Base-by-base conservation (phyloP, 2,329 filamentous ascomycete species). In the Fusarium miscanthi region DNA sequence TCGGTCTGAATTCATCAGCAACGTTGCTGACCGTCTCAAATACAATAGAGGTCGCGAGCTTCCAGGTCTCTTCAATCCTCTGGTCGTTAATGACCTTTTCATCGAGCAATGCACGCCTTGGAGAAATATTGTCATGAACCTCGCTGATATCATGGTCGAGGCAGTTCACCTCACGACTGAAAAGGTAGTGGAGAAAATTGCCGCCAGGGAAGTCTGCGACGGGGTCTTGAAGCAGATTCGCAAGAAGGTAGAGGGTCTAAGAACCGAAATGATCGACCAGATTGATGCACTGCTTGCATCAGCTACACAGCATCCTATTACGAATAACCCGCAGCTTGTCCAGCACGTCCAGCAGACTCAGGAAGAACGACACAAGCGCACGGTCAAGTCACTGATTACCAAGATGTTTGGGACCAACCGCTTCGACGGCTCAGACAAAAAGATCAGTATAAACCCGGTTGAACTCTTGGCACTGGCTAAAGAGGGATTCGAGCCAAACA, bases 51-150 rank as follows among this genome's bases (percentile, higher is more conserved):
- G 78, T 4, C 80, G 85, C 9, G 91, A 93, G 74, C 79, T 93
- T 0, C 87, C 88, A 0, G 89, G 90, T 0, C 88, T 83, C 0
- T 91, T 89, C 78, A 90, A 90, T 66, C 86, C 90, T 0, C 76
- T 89, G 59, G 80, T 92, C 14, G 84, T 92, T 1, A 81, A 82
- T 0, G 86, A 91, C 27, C 77, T 93, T 0, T 93, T 93, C 75
- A 80, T 81, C 25, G 85, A 90, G 49, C 89, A 92, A 63, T 89
- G 85, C 1, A 60, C 72, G 11, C 86, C 85, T 0, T 93, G 89
- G 91, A 77, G 83, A 45, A 35, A 62, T 0, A 82, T 89, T 31
- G 87, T 85, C 2, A 77, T 43, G 19, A 12, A 19, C 2, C 69
- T 75, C 41, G 54, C 78, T 1, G 57, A 65, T 3, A 48, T 33